Evolutionary conservation across 441 rosid species (phyloP).

Genomic region (Cnidoscolus chayamansa): DNA sequence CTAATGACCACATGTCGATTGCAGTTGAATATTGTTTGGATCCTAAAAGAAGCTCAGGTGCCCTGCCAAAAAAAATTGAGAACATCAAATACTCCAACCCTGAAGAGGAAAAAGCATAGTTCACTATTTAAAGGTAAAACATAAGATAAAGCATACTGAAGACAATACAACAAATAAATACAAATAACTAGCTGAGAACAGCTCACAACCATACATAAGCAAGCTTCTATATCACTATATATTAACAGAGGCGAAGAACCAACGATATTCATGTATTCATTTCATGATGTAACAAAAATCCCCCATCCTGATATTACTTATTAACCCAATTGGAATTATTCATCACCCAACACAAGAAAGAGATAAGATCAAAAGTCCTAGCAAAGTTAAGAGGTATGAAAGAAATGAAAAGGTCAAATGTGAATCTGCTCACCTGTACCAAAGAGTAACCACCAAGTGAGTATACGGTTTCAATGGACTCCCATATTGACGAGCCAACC

Average conservation of each 20-base stretch:
- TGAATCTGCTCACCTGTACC: conserved; percentile 81
- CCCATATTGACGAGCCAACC: conserved; percentile 98
- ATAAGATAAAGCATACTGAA: neutral
- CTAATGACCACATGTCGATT: conserved; percentile 99
- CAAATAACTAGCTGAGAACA: neutral
- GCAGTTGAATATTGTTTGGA: conserved; percentile 92
- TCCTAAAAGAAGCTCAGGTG: conserved; percentile 98
- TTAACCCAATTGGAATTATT: neutral
- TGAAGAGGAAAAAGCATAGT: neutral
- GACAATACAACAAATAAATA: neutral
- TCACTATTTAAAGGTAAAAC: neutral
- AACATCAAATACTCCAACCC: conserved; percentile 12
- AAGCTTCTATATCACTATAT: neutral
- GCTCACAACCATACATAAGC: neutral
- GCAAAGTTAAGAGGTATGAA: neutral
- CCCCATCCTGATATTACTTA: neutral
- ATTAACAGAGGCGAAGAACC: neutral
- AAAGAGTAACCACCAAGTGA: conserved; percentile 96
- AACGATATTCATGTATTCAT: neutral
- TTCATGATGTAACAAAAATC: neutral
- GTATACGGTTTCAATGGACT: conserved; percentile 96
- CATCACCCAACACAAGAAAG: neutral
- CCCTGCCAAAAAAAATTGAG: conserved; percentile 46
- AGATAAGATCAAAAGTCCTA: neutral
- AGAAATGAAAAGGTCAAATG: conserved; percentile 8